phyloP scores from a whole-genome alignment of 768 basidiomycete genomes.

The Fibroporia radiculosa region DNA sequence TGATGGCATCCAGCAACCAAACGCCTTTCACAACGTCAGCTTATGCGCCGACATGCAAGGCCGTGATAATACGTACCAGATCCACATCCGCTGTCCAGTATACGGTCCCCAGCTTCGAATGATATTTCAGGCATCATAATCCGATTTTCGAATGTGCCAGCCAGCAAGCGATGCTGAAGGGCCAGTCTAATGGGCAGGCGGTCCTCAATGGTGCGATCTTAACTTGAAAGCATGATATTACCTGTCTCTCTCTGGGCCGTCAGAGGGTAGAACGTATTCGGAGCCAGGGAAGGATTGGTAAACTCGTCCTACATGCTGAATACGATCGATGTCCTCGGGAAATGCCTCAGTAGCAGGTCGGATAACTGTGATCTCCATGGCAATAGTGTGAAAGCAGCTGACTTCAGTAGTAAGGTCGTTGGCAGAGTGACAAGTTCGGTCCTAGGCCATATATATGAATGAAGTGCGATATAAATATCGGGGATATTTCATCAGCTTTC shows the following conservation, averaged over 20 bases:
- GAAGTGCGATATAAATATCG: too few species aligned
- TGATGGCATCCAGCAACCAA: conserved; percentile 13
- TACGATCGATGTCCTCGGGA: too few species aligned
- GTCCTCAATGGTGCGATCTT: neutral
- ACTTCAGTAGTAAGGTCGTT: too few species aligned
- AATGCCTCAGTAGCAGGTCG: too few species aligned
- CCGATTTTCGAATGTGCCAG: conserved; percentile 1
- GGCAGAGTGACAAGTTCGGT: too few species aligned
- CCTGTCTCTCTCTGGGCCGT: conserved; percentile 6
- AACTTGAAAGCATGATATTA: neutral
- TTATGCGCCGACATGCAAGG: neutral
- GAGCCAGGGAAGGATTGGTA: conserved; percentile 4
- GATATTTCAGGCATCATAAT: conserved; percentile 1
- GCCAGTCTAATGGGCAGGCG: neutral
- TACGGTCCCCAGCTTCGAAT: neutral
- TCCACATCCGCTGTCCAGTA: conserved; percentile 7
- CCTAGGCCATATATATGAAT: too few species aligned
- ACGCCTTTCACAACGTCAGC: conserved; percentile 5
- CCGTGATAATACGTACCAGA: conserved; percentile 1
- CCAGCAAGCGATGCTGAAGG: conserved; percentile 5
- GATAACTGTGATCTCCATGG: too few species aligned
- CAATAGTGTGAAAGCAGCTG: too few species aligned
- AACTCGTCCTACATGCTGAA: too few species aligned
- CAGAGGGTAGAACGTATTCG: conserved; percentile 4
- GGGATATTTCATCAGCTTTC: too few species aligned